These are phyloP conservation scores for Dittrichia graveolens DNA, from an alignment of 129 eudicot genomes.

Conservation along the genomic window DNA sequence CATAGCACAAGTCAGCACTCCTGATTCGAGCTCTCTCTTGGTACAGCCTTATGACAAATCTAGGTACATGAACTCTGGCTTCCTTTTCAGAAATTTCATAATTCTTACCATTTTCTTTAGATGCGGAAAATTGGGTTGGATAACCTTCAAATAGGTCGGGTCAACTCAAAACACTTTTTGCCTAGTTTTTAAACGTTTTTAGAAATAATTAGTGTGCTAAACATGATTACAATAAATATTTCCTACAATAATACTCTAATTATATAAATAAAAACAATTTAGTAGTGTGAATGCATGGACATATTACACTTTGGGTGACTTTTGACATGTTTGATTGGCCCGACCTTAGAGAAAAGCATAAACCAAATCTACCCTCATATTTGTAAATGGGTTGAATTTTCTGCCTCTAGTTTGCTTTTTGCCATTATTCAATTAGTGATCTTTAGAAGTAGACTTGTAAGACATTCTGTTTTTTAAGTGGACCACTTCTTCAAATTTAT, in stretches of 20 bases:
- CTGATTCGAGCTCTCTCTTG: constrained; percentile 84
- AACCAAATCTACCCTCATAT: neutral
- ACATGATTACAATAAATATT: neutral
- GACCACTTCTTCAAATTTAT: neutral
- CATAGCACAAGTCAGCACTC: constrained; percentile 96
- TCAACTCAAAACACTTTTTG: neutral
- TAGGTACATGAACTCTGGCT: constrained; percentile 45
- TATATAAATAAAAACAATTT: neutral
- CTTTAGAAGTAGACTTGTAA: neutral
- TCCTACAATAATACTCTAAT: neutral
- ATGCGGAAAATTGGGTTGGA: constrained; percentile 6
- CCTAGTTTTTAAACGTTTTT: neutral
- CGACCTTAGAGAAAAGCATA: neutral
- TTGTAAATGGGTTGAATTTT: neutral
- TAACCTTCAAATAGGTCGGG: neutral
- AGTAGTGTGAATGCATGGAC: neutral
- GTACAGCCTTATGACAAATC: constrained; percentile 97
- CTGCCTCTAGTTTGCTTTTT: neutral
- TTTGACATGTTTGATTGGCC: neutral
- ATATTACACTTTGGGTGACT: neutral
- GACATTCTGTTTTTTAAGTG: too few species aligned
- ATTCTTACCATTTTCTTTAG: neutral
- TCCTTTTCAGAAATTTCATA: neutral
- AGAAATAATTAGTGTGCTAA: neutral
- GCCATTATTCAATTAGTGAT: neutral